A percentile compares a stretch with the other conserved stretches of the same genome.
These are phyloP conservation scores for Echites panduratus DNA, from an alignment of 257 asterid genomes.

Conservation along the genomic window DNA sequence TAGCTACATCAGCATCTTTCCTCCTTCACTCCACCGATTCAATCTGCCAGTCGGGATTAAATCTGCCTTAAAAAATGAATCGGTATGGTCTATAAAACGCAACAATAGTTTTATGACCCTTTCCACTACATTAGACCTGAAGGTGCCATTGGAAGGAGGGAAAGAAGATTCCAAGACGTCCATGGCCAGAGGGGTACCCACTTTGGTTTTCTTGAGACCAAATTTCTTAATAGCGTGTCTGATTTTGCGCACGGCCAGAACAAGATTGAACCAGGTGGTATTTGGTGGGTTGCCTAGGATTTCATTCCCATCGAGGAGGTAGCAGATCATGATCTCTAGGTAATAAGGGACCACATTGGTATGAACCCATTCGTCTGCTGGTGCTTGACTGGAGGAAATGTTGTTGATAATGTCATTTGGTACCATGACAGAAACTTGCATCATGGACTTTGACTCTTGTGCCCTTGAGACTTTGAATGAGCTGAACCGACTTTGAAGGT, in stretches of 20 bases:
- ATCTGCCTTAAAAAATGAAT: constrained; percentile 76
- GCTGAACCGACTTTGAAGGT: constrained; percentile 45
- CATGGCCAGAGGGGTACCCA: constrained; percentile 84
- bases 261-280: constrained; percentile 79
- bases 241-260: constrained; percentile 77
- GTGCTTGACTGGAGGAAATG: constrained; percentile 54
- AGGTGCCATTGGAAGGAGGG: constrained; percentile 81
- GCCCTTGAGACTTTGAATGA: constrained; percentile 55
- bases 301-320: constrained; percentile 88
- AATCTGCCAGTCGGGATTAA: too few relatives aligned
- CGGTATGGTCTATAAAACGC: constrained; percentile 49
- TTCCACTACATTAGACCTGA: constrained; percentile 52
- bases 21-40: too few relatives aligned
- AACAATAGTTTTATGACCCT: constrained; percentile 57
- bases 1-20: too few relatives aligned
- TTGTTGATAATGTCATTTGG: constrained; percentile 66
- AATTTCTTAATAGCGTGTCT: constrained; percentile 47
- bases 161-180: constrained; percentile 66
- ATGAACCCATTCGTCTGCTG: constrained; percentile 71
- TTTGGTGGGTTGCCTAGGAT: constrained; percentile 63
- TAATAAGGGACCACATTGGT: constrained; percentile 59
- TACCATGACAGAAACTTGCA: constrained; percentile 69
- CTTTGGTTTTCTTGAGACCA: constrained; percentile 50
- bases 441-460: constrained; percentile 74
- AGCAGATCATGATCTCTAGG: constrained; percentile 67